These are phyloP conservation scores for Bertia moriformis DNA, from an alignment of 2,329 filamentous ascomycete species.

Conservation along the genomic window DNA sequence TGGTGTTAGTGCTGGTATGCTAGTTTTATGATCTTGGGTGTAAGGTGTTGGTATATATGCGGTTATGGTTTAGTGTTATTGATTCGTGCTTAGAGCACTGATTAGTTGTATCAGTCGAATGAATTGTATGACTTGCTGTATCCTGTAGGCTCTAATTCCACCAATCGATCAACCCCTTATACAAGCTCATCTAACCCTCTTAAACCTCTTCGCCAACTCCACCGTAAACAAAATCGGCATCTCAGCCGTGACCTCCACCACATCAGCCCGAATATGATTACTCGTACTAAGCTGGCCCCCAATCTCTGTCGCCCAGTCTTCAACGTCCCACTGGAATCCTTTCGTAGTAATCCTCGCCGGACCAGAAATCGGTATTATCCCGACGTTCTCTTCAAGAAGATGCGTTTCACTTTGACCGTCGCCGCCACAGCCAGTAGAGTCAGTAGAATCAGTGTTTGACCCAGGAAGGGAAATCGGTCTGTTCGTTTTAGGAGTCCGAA, in stretches of 20 bases:
- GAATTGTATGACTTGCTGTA: no score
- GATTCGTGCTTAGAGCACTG: no score
- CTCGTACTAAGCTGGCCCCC: constrained; percentile 30
- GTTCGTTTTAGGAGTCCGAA: constrained; percentile 22
- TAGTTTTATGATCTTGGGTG: no score
- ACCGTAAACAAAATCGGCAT: constrained; percentile 26
- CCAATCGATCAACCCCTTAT: no score
- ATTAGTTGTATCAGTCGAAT: no score
- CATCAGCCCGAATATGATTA: constrained; percentile 28
- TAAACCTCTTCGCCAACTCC: constrained; percentile 14
- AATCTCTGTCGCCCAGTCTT: constrained; percentile 36
- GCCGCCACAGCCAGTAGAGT: no score
- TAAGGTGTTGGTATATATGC: not conserved
- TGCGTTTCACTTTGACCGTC: not conserved
- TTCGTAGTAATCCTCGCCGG: constrained; percentile 36
- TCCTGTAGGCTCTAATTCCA: no score
- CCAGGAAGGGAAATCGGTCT: no score
- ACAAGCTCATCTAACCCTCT: not conserved
- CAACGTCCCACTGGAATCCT: constrained; percentile 50
- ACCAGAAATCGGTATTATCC: constrained; percentile 43
- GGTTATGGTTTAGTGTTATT: not conserved
- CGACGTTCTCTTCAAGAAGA: constrained; percentile 37
- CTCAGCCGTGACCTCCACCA: constrained; percentile 19
- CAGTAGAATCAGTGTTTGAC: not conserved
- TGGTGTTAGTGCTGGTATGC: no score